Evolutionary conservation across 495 filamentous ascomycete species (phyloP).

Genomic region (Cryomyces antarcticus): DNA sequence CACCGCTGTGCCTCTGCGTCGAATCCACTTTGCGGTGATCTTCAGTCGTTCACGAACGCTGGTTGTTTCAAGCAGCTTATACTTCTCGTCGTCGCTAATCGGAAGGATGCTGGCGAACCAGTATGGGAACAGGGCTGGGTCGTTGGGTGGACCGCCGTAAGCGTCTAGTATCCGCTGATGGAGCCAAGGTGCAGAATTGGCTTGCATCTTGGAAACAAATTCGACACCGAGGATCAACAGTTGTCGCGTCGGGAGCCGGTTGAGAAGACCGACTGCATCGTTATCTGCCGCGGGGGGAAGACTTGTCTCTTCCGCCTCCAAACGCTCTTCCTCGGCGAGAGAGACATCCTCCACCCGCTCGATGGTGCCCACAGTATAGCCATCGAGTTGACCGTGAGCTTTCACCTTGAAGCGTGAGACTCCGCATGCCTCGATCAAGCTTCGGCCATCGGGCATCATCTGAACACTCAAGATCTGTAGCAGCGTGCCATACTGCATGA

Average conservation of each 20-base stretch:
- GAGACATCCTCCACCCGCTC: conserved; percentile 62
- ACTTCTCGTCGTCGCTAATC: conserved; percentile 58
- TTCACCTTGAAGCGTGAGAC: conserved; percentile 53
- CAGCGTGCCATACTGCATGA: conserved; percentile 59
- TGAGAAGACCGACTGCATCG: conserved; percentile 23
- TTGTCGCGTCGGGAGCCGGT: conserved; percentile 45
- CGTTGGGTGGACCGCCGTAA: conserved; percentile 58
- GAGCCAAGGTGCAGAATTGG: conserved; percentile 49
- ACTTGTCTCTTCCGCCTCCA: conserved; percentile 41
- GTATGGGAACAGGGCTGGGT: conserved; percentile 64
- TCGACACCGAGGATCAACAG: conserved; percentile 40
- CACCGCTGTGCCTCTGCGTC: conserved; percentile 49
- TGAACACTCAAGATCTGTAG: conserved; percentile 53
- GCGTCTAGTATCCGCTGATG: conserved; percentile 43
- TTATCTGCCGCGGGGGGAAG: conserved; percentile 10
- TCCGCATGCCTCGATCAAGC: conserved; percentile 56
- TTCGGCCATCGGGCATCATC: conserved; percentile 58
- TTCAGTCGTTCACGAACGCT: conserved; percentile 68
- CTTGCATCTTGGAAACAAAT: conserved; percentile 48
- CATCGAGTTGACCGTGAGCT: conserved; percentile 43
- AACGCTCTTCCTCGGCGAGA: conserved; percentile 57
- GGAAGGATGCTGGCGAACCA: conserved; percentile 78
- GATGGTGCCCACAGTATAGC: conserved; percentile 53
- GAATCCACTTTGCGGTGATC: conserved; percentile 56
- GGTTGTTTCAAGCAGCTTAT: conserved; percentile 43